Evolutionary conservation across 768 basidiomycete genomes (phyloP).

Genomic region (Leucosporidium creatinivorum): DNA sequence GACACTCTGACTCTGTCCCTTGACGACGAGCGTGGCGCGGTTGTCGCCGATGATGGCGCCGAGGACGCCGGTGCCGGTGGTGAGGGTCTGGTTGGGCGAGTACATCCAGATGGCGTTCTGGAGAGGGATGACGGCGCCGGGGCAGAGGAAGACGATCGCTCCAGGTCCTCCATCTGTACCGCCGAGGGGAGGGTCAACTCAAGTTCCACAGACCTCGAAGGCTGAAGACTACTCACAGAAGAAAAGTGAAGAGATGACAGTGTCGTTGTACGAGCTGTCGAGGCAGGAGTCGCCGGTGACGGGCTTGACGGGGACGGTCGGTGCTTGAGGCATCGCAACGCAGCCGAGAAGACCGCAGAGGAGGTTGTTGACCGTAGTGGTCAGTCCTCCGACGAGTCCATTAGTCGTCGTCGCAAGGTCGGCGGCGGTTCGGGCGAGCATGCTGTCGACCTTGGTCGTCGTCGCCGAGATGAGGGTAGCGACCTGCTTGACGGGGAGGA

Average conservation of each 20-base stretch:
- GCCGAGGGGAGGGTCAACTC: no score
- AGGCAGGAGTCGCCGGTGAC: not conserved
- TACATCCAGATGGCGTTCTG: constrained; percentile 16
- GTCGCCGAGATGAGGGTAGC: not conserved
- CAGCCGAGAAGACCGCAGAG: no score
- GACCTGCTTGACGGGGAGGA: not conserved
- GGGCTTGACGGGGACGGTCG: not conserved
- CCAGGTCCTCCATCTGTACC: not conserved
- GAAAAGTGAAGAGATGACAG: constrained; percentile 4
- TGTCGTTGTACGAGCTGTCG: not conserved
- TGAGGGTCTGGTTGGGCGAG: constrained; percentile 10
- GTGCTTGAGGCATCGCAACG: not conserved
- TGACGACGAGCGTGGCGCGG: constrained; percentile 6
- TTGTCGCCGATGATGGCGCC: not conserved
- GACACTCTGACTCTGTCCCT: not conserved
- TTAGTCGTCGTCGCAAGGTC: no score
- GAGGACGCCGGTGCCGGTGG: not conserved
- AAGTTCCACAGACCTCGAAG: not conserved
- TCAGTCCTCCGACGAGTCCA: no score
- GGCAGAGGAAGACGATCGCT: constrained; percentile 17
- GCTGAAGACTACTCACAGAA: constrained; percentile 1
- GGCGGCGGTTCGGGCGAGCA: not conserved
- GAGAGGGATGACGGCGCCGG: constrained; percentile 7
- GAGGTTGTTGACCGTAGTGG: no score
- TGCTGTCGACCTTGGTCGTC: not conserved